phyloP scores from a whole-genome alignment of 768 basidiomycete genomes.

The Suillus hirtellus region DNA sequence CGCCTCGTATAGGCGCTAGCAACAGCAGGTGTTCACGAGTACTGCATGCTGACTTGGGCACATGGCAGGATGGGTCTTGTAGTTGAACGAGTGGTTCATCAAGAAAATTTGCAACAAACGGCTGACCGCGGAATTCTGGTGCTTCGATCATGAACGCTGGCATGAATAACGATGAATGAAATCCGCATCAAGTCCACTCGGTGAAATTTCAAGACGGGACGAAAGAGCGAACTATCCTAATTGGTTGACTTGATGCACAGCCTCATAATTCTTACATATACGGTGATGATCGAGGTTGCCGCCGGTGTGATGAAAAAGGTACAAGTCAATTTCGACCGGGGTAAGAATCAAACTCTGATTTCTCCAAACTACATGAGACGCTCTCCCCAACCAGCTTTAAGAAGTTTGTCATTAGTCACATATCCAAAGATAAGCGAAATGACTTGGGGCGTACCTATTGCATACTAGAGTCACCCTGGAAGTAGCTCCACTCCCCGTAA shows the following conservation, averaged over 20 bases:
- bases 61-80: neutral
- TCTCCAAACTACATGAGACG: slow-evolving; percentile 3
- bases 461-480: neutral
- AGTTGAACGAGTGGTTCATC: neutral
- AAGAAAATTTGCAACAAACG: neutral
- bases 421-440: neutral
- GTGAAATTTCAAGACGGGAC: neutral
- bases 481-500: neutral
- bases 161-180: slow-evolving; percentile 5
- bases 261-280: neutral
- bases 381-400: neutral
- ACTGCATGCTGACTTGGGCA: neutral
- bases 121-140: neutral
- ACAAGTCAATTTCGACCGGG: neutral
- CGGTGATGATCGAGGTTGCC: slow-evolving; percentile 2
- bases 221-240: neutral
- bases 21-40: neutral
- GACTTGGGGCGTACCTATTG: neutral
- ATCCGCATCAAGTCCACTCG: slow-evolving; percentile 1
- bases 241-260: slow-evolving; percentile 1
- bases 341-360: slow-evolving; percentile 7
- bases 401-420: neutral
- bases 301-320: slow-evolving; percentile 6
- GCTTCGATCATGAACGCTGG: neutral
- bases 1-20: neutral